Percentiles rank a stretch among this genome's conserved stretches.
phyloP scores from a whole-genome alignment of 1,284 basidiomycete species.

The Lignosus rhinocerotis region DNA sequence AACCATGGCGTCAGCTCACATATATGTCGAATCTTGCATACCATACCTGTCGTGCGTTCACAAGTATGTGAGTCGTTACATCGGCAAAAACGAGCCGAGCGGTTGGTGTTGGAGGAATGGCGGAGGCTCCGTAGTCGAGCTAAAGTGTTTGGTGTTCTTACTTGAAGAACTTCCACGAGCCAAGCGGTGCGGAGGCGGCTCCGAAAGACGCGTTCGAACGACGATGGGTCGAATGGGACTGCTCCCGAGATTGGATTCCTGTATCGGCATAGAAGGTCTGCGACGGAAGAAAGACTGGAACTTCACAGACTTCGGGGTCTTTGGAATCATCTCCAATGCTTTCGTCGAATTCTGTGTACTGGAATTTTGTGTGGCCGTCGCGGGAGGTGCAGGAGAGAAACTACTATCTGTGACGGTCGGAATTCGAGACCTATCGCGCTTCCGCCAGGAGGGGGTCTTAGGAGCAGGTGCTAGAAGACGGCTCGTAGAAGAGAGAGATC shows the following conservation, averaged over 20 bases:
- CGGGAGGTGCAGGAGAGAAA: background rate
- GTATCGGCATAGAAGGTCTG: slow-evolving; percentile 3
- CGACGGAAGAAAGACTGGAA: slow-evolving; percentile 16
- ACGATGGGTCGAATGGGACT: background rate
- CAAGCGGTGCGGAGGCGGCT: background rate
- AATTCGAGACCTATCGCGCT: background rate
- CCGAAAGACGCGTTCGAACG: background rate
- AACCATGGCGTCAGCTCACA: too few relatives aligned
- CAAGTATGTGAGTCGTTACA: slow-evolving; percentile 10
- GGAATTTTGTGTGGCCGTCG: background rate
- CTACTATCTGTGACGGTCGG: background rate
- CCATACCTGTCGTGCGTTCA: background rate
- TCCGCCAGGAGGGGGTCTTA: background rate
- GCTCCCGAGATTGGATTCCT: slow-evolving; percentile 1
- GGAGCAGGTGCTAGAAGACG: slow-evolving; percentile 4
- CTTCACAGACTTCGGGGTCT: slow-evolving; percentile 9
- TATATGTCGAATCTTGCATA: too few relatives aligned
- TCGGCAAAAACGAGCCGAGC: slow-evolving; percentile 17
- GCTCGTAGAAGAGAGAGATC: background rate
- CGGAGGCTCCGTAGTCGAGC: background rate
- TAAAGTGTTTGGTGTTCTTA: slow-evolving; percentile 1
- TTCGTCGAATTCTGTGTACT: slow-evolving; percentile 6
- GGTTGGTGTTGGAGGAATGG: background rate
- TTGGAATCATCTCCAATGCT: background rate
- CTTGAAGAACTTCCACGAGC: background rate